Conservation (phyloP, 2,329 filamentous ascomycete genomes). For the Ophiocordyceps robertsii region DNA sequence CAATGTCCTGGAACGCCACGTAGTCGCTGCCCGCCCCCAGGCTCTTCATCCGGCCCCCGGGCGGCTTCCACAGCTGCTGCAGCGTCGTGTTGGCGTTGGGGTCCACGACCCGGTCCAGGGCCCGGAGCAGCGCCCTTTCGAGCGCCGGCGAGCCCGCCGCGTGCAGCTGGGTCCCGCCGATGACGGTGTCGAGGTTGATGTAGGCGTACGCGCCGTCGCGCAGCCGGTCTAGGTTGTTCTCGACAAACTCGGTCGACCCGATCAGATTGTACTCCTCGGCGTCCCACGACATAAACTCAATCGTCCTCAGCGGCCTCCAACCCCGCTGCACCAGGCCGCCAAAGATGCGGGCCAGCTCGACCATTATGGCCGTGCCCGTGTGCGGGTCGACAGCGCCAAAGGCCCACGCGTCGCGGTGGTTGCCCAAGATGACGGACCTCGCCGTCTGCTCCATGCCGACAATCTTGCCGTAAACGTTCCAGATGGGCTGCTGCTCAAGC, state of each 20-base stretch:
- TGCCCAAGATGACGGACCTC: constrained; percentile 81
- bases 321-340: constrained; percentile 63
- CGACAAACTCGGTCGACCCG: constrained; percentile 89
- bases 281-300: constrained; percentile 96
- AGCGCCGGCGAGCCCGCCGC: constrained; percentile 75
- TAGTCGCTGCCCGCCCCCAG: constrained; percentile 71
- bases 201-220: constrained; percentile 71
- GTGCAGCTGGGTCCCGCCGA: constrained; percentile 61
- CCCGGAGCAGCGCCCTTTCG: constrained; percentile 54
- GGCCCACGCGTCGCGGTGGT: constrained; percentile 86
- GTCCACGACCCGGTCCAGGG: constrained; percentile 63
- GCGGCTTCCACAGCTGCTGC: constrained; percentile 60
- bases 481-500: constrained; percentile 68
- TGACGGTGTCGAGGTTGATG: constrained; percentile 77
- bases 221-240: constrained; percentile 63
- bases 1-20: constrained; percentile 81
- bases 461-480: constrained; percentile 81
- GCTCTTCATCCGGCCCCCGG: constrained; percentile 46
- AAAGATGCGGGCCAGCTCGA: constrained; percentile 78
- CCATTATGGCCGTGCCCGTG: constrained; percentile 78
- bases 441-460: constrained; percentile 69
- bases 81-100: constrained; percentile 60
- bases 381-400: constrained; percentile 79
- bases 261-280: constrained; percentile 86
- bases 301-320: constrained; percentile 86